Evolutionary conservation across 108 stramenopile genomes (phyloP), one percentile per base, ranked within the genome.

Genomic region (Fistulifera pelliculosa): DNA sequence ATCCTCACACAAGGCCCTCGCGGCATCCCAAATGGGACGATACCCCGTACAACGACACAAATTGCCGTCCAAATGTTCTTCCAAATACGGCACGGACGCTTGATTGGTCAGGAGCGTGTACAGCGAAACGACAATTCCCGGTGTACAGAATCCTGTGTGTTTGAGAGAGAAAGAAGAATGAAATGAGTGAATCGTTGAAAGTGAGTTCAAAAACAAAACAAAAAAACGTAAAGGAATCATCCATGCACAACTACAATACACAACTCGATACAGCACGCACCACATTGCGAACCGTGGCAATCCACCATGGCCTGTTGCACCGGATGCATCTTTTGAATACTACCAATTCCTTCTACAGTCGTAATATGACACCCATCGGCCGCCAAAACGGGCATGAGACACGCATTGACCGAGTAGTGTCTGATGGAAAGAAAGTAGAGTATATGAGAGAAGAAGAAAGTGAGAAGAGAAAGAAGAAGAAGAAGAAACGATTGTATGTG

Each of bases 91-190:
- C 7, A 49, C 49, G 23, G 42, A 49, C 7, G 64, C 38, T 27
- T 70, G 56, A 47, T 76, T 83, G 21, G 87, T 77, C 59, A 94
- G 74, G 10, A 95, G 52, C 18, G 91, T 70, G 64, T 94, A 97
- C 39, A 97, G 50, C 8, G 90, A 77, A 70, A 96, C 89, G 47
- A 96, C 77, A 43, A 97, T 96, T 28, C 96, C 96, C 11, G 96
- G 96, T 23, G 96, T 97, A 59, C 96, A 97, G 68, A 90, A 97
- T 24, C 93, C n/a, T n/a, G n/a, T n/a, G n/a, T n/a, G n/a, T n/a
- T n/a, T n/a, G n/a, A n/a, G n/a, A n/a, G n/a, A n/a, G n/a, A n/a
- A n/a, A n/a, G n/a, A n/a, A n/a, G n/a, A n/a, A n/a, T n/a, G n/a
- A n/a, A n/a, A n/a, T n/a, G n/a, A n/a, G n/a, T n/a, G n/a, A n/a